Base-by-base conservation (phyloP, 2,329 filamentous ascomycete genomes). In the Tolypocladium guangdongense region DNA sequence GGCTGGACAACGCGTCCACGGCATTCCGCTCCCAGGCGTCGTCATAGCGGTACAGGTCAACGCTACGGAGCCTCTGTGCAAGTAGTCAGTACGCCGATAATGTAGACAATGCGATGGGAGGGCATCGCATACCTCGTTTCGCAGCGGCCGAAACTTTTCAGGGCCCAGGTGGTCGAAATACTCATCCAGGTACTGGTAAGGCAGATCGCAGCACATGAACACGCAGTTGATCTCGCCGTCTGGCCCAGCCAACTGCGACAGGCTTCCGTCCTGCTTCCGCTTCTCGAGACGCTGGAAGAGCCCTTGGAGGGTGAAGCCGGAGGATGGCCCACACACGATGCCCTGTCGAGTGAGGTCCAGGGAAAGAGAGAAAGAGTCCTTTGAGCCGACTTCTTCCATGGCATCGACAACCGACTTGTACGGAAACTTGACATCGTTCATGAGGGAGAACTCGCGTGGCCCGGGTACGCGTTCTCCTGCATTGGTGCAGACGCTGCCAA, bases 161-260 rank as follows among this genome's bases (percentile, higher is more conserved):
- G 68, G 59, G 0, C 70, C 72, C 7, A 83, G 64, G 56, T 80
- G 81, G 47, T 75, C 67, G 56, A 82, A 83, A 60, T 83, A 83
- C 58, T 79, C 77, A 35, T 75, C 71, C 49, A 83, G 70, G 58
- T 83, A 83, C 61, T 83, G 80, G 58, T 83, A 83, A 0, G 81
- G 81, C 22, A 84, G 64, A 56, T 84, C 81, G 55, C 79, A 82
- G 63, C 80, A 84, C 35, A 83, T 67, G 63, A 84, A 84, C 3
- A 82, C 78, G 47, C 76, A 80, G 51, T 77, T 68, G 11, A 75
- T 70, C 70, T 74, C 67, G 3, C 76, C 74, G 47, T 74, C 68
- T 2, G 68, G 64, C 2, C 73, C 74, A 4, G 72, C 68, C 11
- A 82, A 63, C n/a, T 73, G 65, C 1, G 64, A 54, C 6, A 82